These are phyloP conservation scores for Phanerochaete sordida DNA, from an alignment of 768 basidiomycete genomes.

Conservation along the genomic window DNA sequence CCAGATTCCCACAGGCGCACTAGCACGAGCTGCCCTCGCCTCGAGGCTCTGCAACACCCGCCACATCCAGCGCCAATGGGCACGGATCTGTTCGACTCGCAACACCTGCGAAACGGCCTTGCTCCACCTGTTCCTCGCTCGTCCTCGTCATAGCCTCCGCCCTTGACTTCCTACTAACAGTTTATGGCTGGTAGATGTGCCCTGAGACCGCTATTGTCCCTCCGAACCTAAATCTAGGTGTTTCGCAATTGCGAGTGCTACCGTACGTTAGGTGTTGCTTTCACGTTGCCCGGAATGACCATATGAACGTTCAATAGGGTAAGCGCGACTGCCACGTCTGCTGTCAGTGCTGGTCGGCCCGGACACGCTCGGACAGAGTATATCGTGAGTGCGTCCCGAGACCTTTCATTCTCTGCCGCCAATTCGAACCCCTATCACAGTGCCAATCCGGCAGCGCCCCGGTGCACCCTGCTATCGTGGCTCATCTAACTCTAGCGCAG, in stretches of 20 bases:
- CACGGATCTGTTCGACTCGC: not conserved
- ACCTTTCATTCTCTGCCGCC: not conserved
- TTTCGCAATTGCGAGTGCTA: not conserved
- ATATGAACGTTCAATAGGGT: not conserved
- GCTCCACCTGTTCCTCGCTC: not conserved
- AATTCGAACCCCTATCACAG: not conserved
- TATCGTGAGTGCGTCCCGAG: not conserved
- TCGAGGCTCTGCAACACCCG: slow-evolving; percentile 14
- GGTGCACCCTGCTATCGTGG: not conserved
- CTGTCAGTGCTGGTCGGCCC: not conserved
- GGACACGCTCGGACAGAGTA: not conserved
- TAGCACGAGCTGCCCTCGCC: slow-evolving; percentile 1
- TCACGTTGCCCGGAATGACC: not conserved
- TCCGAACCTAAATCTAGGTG: not conserved
- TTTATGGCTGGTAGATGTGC: not conserved
- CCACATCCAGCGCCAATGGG: not conserved
- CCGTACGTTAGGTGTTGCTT: not conserved
- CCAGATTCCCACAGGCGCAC: not conserved
- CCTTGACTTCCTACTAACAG: not conserved
- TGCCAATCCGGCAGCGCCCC: slow-evolving; percentile 1
- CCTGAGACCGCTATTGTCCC: not conserved
- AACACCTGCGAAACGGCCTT: not conserved
- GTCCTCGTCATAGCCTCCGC: not conserved
- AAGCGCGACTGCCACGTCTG: not conserved
- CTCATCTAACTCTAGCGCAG: not conserved